Percentiles rank a stretch among this genome's conserved stretches.
Conservation (phyloP, 345 rosid species). For the Orychophragmus violaceus region DNA sequence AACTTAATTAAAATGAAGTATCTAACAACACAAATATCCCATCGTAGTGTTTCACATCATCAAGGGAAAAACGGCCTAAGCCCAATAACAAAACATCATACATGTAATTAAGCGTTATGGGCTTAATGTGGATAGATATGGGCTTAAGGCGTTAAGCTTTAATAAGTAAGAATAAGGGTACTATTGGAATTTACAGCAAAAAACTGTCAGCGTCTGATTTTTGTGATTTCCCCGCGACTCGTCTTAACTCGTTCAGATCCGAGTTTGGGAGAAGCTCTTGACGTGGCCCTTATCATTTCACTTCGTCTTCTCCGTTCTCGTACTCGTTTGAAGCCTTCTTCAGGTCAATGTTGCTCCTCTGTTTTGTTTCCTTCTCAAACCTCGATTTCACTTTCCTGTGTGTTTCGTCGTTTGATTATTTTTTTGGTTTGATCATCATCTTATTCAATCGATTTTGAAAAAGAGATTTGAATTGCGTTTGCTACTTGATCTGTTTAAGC, state of each 20-base stretch:
- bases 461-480: neutral
- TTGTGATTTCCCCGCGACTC: neutral
- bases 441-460: neutral
- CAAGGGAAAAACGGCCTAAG: neutral
- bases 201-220: neutral
- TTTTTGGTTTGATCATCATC: neutral
- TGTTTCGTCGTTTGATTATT: neutral
- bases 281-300: neutral
- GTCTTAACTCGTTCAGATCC: constrained; percentile 11
- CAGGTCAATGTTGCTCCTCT: constrained; percentile 8
- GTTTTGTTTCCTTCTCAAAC: too few species aligned
- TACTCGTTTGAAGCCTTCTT: neutral
- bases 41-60: too few species aligned
- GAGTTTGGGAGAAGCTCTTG: constrained; percentile 23
- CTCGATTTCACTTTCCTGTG: neutral
- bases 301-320: constrained; percentile 1
- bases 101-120: too few species aligned
- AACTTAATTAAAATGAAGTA: neutral
- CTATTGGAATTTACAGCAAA: neutral
- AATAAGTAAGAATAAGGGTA: neutral
- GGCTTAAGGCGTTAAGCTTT: too few species aligned
- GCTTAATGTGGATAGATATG: too few species aligned
- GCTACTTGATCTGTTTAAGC: neutral
- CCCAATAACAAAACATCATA: neutral
- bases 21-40: neutral